Conservation (phyloP, 164 flowering plant genomes). For the Aristolochia fimbriata region DNA sequence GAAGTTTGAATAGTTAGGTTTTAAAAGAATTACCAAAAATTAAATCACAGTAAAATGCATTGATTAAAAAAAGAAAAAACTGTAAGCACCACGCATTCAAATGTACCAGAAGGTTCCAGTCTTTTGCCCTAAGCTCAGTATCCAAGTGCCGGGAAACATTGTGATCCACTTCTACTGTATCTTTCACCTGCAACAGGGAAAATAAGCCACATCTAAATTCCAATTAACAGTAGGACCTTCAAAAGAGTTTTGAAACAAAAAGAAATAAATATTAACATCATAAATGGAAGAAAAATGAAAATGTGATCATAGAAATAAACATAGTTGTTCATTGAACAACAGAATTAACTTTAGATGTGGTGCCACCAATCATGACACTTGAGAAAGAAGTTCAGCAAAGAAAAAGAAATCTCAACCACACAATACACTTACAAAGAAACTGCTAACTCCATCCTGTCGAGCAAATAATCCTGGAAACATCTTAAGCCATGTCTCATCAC, state of each 20-base stretch:
- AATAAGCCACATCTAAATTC: background rate
- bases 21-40: too few species aligned
- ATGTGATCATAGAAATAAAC: too few species aligned
- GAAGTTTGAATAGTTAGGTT: too few species aligned
- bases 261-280: too few species aligned
- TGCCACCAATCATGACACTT: background rate
- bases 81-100: too few species aligned
- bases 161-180: constrained; percentile 84
- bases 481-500: constrained; percentile 98
- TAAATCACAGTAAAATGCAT: too few species aligned
- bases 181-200: constrained; percentile 58
- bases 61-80: too few species aligned
- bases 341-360: too few species aligned
- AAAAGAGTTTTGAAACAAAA: too few species aligned
- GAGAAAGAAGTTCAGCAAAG: background rate
- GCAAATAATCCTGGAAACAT: constrained; percentile 75
- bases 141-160: constrained; percentile 90
- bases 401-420: too few species aligned
- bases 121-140: constrained; percentile 46
- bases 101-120: constrained; percentile 85
- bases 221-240: background rate
- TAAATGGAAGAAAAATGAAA: too few species aligned
- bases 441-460: constrained; percentile 89
- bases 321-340: too few species aligned
- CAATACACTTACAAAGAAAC: constrained; percentile 66